Conservation (phyloP, 2,329 filamentous ascomycete species). For the Aspergillus sp. region DNA sequence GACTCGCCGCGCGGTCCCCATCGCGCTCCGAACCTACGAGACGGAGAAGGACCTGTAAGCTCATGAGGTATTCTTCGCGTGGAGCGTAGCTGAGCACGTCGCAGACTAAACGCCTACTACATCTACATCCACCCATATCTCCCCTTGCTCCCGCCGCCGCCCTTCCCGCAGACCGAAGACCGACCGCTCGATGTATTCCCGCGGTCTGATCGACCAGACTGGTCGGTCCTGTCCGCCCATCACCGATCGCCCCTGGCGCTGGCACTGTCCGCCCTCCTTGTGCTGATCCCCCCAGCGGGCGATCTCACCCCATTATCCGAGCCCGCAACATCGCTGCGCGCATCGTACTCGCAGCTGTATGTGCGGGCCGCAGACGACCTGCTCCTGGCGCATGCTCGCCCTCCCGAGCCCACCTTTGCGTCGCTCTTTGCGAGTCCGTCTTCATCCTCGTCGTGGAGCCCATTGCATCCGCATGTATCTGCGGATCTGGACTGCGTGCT, state of each 20-base stretch:
- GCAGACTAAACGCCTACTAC: slow-evolving; percentile 26
- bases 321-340: slow-evolving; percentile 7
- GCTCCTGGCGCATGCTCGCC: too few species aligned
- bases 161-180: slow-evolving; percentile 14
- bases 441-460: not conserved
- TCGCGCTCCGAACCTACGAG: not conserved
- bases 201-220: not conserved
- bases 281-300: slow-evolving; percentile 18
- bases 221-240: slow-evolving; percentile 17
- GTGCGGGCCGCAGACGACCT: slow-evolving; percentile 19
- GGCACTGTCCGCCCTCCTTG: slow-evolving; percentile 22
- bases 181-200: slow-evolving; percentile 5
- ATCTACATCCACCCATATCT: slow-evolving; percentile 26
- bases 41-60: not conserved
- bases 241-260: slow-evolving; percentile 20
- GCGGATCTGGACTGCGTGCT: slow-evolving; percentile 16
- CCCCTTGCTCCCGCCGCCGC: slow-evolving; percentile 19
- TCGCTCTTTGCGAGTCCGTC: slow-evolving; percentile 18
- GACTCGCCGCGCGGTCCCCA: not conserved
- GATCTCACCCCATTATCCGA: slow-evolving; percentile 10
- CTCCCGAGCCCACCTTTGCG: not conserved
- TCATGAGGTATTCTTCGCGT: not conserved
- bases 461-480: slow-evolving; percentile 16
- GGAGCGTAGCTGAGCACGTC: not conserved
- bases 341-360: slow-evolving; percentile 22